These are phyloP conservation scores for Udeniomyces megalosporus DNA, from an alignment of 768 basidiomycete genomes.

Conservation along the genomic window DNA sequence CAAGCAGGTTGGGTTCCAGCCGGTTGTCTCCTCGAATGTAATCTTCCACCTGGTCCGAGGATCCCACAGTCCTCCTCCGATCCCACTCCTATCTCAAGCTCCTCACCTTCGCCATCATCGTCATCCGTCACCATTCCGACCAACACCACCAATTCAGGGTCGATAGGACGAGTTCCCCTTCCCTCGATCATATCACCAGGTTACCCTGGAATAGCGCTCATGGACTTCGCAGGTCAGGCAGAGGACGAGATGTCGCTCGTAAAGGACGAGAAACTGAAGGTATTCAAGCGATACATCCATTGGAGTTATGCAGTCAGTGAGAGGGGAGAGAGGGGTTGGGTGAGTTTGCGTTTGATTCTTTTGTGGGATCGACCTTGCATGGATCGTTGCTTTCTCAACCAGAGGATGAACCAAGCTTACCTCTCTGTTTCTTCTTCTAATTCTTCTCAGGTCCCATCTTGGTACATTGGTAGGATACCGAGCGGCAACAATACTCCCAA, in stretches of 20 bases:
- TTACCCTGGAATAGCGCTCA: constrained; percentile 87
- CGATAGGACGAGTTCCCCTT: constrained; percentile 64
- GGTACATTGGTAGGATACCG: constrained; percentile 6
- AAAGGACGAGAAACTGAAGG: constrained; percentile 74
- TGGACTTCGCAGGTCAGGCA: constrained; percentile 90
- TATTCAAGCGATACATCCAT: constrained; percentile 96
- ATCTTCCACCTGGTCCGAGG: constrained; percentile 51
- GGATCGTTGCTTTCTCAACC: too few relatives aligned
- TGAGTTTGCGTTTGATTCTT: neutral
- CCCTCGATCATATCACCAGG: constrained; percentile 89
- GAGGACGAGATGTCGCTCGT: constrained; percentile 77
- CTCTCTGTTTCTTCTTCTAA: too few relatives aligned
- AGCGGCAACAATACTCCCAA: too few relatives aligned
- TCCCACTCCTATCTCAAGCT: neutral
- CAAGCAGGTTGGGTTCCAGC: constrained; percentile 97
- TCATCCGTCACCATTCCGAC: constrained; percentile 20
- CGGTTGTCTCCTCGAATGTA: constrained; percentile 85
- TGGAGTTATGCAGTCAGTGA: constrained; percentile 36
- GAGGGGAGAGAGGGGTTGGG: neutral
- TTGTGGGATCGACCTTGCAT: too few relatives aligned
- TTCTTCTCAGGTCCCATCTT: neutral
- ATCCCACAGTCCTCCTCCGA: neutral
- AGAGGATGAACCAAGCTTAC: too few relatives aligned
- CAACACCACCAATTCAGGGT: constrained; percentile 20
- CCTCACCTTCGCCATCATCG: constrained; percentile 18